These are phyloP conservation scores for Podila epicladia DNA, from an alignment of 192 early-diverging fungal species.

Conservation along the genomic window DNA sequence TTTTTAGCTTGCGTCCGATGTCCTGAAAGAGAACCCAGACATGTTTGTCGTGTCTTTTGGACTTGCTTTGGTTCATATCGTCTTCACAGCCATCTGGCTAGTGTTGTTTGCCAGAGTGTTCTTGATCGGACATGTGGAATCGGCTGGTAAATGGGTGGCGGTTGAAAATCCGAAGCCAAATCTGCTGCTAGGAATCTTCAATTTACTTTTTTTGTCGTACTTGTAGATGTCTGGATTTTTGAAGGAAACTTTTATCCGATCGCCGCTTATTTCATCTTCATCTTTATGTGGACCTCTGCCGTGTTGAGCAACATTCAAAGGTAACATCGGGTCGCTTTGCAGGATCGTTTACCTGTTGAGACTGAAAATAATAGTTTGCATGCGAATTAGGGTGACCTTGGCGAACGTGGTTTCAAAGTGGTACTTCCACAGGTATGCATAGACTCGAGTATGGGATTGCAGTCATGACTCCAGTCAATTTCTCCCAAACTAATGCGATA, in stretches of 20 bases:
- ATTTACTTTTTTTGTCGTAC: background rate
- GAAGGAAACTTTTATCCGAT: constrained; percentile 60
- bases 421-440: constrained; percentile 68
- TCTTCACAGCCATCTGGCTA: constrained; percentile 74
- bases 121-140: constrained; percentile 59
- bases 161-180: too few species aligned
- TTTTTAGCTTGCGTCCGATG: constrained; percentile 73
- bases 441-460: background rate
- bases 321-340: constrained; percentile 20
- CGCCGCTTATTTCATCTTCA: constrained; percentile 66
- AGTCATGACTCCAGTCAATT: background rate
- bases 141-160: background rate
- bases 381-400: constrained; percentile 59
- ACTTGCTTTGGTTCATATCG: constrained; percentile 63
- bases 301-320: constrained; percentile 78
- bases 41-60: constrained; percentile 70
- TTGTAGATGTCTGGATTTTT: constrained; percentile 58
- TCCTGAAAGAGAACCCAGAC: constrained; percentile 74
- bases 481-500: too few species aligned
- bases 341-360: background rate
- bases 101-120: constrained; percentile 73
- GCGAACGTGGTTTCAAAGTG: constrained; percentile 80
- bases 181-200: too few species aligned
- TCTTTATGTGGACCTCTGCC: constrained; percentile 82
- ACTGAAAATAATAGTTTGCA: background rate